Percentiles rank a stretch among this genome's conserved stretches.
Evolutionary conservation across 495 filamentous ascomycete species (phyloP).

Genomic region (Baudoinia panamericana): DNA sequence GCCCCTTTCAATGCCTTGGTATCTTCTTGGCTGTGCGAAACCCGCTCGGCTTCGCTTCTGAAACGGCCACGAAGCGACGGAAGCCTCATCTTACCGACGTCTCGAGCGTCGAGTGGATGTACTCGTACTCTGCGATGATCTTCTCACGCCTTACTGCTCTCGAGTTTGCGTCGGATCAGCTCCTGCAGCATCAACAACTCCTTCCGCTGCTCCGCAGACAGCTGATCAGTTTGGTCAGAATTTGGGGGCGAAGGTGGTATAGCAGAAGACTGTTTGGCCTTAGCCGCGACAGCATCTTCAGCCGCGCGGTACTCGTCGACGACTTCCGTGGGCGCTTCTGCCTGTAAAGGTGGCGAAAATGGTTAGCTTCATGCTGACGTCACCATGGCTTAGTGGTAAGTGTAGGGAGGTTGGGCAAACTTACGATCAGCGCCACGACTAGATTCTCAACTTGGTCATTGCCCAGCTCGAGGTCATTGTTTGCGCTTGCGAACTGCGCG

Average conservation of each 20-base stretch:
- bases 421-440: slow-evolving; percentile 27
- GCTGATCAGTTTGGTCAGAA: slow-evolving; percentile 15
- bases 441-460: slow-evolving; percentile 22
- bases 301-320: slow-evolving; percentile 11
- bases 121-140: no score
- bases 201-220: slow-evolving; percentile 15
- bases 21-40: no score
- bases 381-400: slow-evolving; percentile 8
- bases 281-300: slow-evolving; percentile 5
- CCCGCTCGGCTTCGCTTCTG: no score
- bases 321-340: slow-evolving; percentile 27
- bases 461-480: slow-evolving; percentile 24
- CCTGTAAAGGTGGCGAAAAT: slow-evolving; percentile 23
- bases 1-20: no score
- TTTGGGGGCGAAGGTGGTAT: slow-evolving; percentile 14
- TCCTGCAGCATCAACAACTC: slow-evolving; percentile 18
- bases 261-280: slow-evolving; percentile 2
- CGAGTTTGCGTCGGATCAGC: slow-evolving; percentile 15
- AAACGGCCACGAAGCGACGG: no score
- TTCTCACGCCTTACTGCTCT: slow-evolving; percentile 13
- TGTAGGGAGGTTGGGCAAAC: slow-evolving; percentile 10
- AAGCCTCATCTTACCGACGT: no score
- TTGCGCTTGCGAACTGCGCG: slow-evolving; percentile 32
- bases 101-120: no score
- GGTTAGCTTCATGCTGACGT: slow-evolving; percentile 23